phyloP scores from a whole-genome alignment of 2,329 filamentous ascomycete genomes.

The Alternaria ethzedia region DNA sequence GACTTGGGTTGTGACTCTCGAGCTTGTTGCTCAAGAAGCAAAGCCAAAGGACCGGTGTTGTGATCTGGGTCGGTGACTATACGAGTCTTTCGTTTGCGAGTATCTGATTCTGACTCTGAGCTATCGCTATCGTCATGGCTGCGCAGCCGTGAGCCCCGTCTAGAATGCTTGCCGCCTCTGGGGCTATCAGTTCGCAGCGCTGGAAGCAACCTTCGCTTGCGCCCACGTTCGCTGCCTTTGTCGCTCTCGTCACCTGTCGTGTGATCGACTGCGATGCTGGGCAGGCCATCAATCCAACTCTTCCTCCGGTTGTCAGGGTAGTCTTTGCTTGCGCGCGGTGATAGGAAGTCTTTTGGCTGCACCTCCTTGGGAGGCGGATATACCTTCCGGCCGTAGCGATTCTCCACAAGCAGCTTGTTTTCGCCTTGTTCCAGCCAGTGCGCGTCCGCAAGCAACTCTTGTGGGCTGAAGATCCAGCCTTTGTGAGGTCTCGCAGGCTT shows the following conservation, averaged over 20 bases:
- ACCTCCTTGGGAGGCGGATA: constrained; percentile 54
- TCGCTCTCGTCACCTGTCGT: constrained; percentile 47
- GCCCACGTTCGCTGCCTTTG: constrained; percentile 45
- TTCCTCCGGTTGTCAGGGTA: constrained; percentile 40
- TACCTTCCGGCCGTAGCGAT: constrained; percentile 76
- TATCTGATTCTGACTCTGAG: constrained; percentile 55
- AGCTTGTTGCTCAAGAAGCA: constrained; percentile 55
- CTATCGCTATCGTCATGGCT: constrained; percentile 38
- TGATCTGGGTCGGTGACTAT: constrained; percentile 54
- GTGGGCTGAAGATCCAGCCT: constrained; percentile 84
- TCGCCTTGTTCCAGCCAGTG: constrained; percentile 86
- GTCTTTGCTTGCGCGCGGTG: constrained; percentile 44
- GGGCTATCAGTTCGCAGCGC: constrained; percentile 43
- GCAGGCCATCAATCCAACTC: constrained; percentile 42
- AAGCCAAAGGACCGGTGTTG: constrained; percentile 55
- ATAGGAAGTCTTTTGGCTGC: constrained; percentile 35
- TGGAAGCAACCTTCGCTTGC: constrained; percentile 42
- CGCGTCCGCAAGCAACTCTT: constrained; percentile 86
- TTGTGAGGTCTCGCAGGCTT: constrained; percentile 76
- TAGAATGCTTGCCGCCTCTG: constrained; percentile 37
- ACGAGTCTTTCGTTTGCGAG: constrained; percentile 57
- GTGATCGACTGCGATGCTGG: constrained; percentile 34
- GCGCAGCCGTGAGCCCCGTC: constrained; percentile 35
- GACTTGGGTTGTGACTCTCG: constrained; percentile 44
- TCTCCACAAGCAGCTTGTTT: constrained; percentile 82